These are phyloP conservation scores for Claviceps africana DNA, from an alignment of 2,329 filamentous ascomycete species.

Conservation along the genomic window DNA sequence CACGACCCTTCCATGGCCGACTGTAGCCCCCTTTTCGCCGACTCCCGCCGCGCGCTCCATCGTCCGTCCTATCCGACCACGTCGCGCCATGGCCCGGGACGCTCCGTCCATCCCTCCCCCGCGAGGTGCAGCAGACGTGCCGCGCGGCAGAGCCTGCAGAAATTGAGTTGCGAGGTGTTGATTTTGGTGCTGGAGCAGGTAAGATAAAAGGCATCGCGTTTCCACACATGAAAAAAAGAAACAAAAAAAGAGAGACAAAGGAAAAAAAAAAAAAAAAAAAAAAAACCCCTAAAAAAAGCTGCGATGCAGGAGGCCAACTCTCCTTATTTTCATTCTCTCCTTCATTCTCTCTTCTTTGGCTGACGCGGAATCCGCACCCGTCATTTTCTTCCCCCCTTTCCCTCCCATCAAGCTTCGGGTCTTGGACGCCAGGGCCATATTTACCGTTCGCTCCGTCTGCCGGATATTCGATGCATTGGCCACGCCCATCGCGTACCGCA, in stretches of 20 bases:
- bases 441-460: slow-evolving; percentile 23
- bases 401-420: not conserved
- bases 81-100: not conserved
- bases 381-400: not conserved
- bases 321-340: too few relatives aligned
- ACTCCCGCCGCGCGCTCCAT: not conserved
- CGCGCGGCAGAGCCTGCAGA: not conserved
- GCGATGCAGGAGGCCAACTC: not conserved
- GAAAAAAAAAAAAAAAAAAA: too few relatives aligned
- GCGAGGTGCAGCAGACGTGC: not conserved
- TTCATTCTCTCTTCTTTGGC: too few relatives aligned
- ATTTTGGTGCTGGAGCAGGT: slow-evolving; percentile 4
- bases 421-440: slow-evolving; percentile 14
- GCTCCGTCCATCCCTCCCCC: not conserved
- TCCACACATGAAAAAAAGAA: not conserved
- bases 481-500: slow-evolving; percentile 28
- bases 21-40: not conserved
- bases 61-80: not conserved
- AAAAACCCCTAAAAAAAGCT: too few relatives aligned
- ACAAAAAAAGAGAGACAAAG: too few relatives aligned
- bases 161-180: slow-evolving; percentile 2
- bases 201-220: not conserved
- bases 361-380: not conserved
- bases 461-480: slow-evolving; percentile 24
- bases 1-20: not conserved